Evolutionary conservation across 164 flowering plant species (phyloP), one percentile per base, ranked within the genome.

Genomic region (Umbilicus rupestris): DNA sequence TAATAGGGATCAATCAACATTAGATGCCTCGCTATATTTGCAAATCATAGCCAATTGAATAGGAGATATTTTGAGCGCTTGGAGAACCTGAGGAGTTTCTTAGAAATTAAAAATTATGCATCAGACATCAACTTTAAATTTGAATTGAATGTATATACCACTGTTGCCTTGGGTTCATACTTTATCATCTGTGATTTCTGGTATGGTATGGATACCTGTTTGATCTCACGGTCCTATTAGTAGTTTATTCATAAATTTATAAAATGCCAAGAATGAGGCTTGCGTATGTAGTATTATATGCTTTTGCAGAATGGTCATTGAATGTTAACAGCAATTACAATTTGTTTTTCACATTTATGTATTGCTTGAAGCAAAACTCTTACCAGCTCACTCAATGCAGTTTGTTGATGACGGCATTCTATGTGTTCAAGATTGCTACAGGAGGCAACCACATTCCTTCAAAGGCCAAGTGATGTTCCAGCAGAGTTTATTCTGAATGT

Each of bases 391-490:
- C 39, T 63, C 78, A 33, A 29, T 63, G 82, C 86, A 85, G 87
- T 72, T 80, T 76, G 39, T 66, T 85, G 42, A 85, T 84, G 90
- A 79, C 90, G 29, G 74, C 44, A 5, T 85, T 85, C 67, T 85
- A 82, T 49, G 62, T 80, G 37, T 82, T 75, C 84, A 85, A 84
- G 78, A 66, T 84, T 69, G 85, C 78, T 12, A 77, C 74, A 0
- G 85, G 86, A 5, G 86, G 90, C 66, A 85, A 83, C 73, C 87
- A 81, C 72, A 62, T 81, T 22, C 81, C 90, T 9, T 65, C 79
- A 37, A 83, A 85, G 81, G 74, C 78, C 7, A 79, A 85, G 66
- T 85, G 72, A 78, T 63, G 62, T 29, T 33, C 15, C 10, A 19
- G 17, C 39, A 31, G 7, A 7, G 37, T 44, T 28, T 17, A 28